Evolutionary conservation across 306 rosid genomes (phyloP), one percentile per base, ranked within the genome.

Genomic region (Bauhinia variegata): DNA sequence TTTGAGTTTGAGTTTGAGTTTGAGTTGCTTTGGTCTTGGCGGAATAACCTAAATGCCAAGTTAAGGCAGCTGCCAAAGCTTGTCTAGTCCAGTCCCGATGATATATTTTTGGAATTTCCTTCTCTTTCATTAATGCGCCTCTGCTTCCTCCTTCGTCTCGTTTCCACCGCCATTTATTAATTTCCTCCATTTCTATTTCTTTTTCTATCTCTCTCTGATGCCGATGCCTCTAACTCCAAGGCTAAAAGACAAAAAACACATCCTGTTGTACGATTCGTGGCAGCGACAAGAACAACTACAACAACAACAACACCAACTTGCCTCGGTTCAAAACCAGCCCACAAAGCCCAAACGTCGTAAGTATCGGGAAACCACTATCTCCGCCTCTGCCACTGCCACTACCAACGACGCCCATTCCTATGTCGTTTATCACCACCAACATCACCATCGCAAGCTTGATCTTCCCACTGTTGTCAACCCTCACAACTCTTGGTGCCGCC

Each of bases 301-400:
- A n/a, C n/a, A n/a, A n/a, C n/a, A 49, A 47, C n/a, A n/a, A n/a
- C n/a, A n/a, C n/a, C 70, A 41, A 68, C 83, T 38, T 58, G 66
- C 54, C 83, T 79, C 85, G 63, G 14, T 77, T 34, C 84, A 76
- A 60, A 75, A 80, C 77, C 90, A 83, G 60, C 87, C 87, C 84
- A 63, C 75, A 1, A 91, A 84, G 69, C 80, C 88, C 58, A 91
- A 79, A 72, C 89, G 92, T 65, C 87, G 91, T 54, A 86, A 78
- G 82, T 75, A 34, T 63, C 76, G 91, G 0, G 81, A 87, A 56
- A 77, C 84, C 8, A 79, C 89, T 2, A 74, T 79, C 54, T 80
- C 92, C 9, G 39, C 89, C 46, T 58, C 87, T 6, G 71, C 83
- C 36, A 9, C 60, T 16, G 14, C 68, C 70, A 18, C 54, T 4